phyloP scores from a whole-genome alignment of 23 red algal genomes.

The Gracilaria caudata region DNA sequence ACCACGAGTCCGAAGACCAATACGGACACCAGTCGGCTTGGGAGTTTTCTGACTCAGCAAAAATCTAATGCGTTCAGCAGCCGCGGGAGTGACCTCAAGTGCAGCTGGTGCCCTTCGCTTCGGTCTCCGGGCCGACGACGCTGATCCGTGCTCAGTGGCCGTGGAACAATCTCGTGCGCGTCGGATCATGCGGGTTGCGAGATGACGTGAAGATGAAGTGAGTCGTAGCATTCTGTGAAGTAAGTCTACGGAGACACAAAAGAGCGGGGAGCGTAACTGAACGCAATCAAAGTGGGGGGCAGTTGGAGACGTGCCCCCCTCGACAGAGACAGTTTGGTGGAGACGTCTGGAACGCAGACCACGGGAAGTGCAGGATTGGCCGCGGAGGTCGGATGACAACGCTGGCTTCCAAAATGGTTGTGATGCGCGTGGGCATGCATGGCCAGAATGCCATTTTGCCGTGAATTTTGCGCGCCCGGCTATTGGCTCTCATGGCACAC shows the following conservation, averaged over 20 bases:
- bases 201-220: neutral
- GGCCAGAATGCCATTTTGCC: neutral
- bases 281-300: neutral
- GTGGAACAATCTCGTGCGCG: neutral
- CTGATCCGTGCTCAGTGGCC: neutral
- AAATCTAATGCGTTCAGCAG: constrained; percentile 45
- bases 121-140: neutral
- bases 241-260: neutral
- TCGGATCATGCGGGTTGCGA: neutral
- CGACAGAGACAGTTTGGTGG: neutral
- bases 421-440: neutral
- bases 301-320: neutral
- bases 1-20: constrained; percentile 86
- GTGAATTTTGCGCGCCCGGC: neutral
- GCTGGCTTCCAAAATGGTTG: neutral
- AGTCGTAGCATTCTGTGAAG: neutral
- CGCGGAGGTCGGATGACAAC: neutral
- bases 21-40: constrained; percentile 76
- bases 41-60: constrained; percentile 38
- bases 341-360: neutral
- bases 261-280: neutral
- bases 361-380: neutral
- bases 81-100: constrained; percentile 54
- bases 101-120: constrained; percentile 18
- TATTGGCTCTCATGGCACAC: constrained; percentile 4